Conservation (phyloP, 2,329 filamentous ascomycete genomes). For the Venturia aucupariae region DNA sequence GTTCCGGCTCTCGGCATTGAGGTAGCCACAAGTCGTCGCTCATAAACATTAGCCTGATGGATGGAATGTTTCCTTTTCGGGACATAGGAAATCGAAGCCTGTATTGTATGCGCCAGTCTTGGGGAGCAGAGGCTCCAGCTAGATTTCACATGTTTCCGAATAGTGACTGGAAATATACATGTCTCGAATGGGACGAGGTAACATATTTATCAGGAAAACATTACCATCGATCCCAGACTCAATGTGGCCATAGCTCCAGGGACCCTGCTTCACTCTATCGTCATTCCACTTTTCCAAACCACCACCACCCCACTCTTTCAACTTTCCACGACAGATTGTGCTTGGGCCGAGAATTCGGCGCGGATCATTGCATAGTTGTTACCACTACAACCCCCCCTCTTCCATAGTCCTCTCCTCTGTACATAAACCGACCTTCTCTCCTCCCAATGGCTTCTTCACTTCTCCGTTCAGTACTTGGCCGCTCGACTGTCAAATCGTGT, state of each 20-base stretch:
- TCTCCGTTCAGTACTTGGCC: neutral
- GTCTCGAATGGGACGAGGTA: too few relatives aligned
- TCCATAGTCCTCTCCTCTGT: neutral
- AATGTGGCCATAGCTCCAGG: neutral
- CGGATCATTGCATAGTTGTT: neutral
- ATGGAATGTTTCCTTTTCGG: neutral
- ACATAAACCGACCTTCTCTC: neutral
- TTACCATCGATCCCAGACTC: neutral
- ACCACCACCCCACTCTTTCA: neutral
- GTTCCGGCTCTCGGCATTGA: too few relatives aligned
- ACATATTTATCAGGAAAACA: neutral
- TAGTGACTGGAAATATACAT: neutral
- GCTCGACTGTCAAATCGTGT: conserved; percentile 1
- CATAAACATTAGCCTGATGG: too few relatives aligned
- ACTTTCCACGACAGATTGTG: neutral
- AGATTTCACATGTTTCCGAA: neutral
- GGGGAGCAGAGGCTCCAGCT: too few relatives aligned
- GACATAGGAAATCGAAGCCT: neutral
- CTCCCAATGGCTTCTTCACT: neutral
- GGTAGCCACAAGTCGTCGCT: too few relatives aligned
- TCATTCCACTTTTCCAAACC: conserved; percentile 1
- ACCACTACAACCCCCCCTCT: neutral
- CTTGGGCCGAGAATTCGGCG: neutral
- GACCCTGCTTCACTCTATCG: neutral
- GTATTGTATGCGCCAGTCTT: too few relatives aligned